Percentiles rank a stretch among this genome's conserved stretches.
phyloP scores from a whole-genome alignment of 495 filamentous ascomycete genomes.

The Cladorrhinum samala region DNA sequence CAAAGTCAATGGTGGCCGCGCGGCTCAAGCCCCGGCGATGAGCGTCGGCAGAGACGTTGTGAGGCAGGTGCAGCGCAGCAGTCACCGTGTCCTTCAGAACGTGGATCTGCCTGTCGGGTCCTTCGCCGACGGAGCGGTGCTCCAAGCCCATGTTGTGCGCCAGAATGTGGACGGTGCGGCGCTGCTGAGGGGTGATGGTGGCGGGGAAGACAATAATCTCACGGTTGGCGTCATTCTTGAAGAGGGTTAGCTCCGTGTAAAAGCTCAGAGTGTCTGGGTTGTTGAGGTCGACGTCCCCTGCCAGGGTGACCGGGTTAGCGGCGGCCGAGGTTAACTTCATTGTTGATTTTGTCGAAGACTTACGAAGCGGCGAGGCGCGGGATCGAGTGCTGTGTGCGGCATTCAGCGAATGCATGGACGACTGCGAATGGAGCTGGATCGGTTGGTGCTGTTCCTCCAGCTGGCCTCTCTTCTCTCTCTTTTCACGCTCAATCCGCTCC shows the following conservation, averaged over 20 bases:
- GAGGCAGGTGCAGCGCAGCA: slow-evolving; percentile 46
- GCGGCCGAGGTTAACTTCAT: slow-evolving; percentile 23
- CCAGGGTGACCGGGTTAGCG: slow-evolving; percentile 14
- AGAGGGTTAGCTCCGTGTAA: slow-evolving; percentile 82
- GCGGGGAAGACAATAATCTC: slow-evolving; percentile 80
- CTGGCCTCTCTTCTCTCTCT: slow-evolving; percentile 92
- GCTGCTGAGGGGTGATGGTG: slow-evolving; percentile 71
- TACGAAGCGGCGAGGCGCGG: slow-evolving; percentile 36
- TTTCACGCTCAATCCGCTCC: slow-evolving; percentile 94
- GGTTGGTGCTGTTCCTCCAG: slow-evolving; percentile 89
- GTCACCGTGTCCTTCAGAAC: slow-evolving; percentile 62
- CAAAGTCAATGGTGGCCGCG: slow-evolving; percentile 97
- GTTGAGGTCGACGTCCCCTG: slow-evolving; percentile 79
- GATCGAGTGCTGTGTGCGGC: slow-evolving; percentile 36
- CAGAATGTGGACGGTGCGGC: slow-evolving; percentile 84
- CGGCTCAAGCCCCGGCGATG: slow-evolving; percentile 79
- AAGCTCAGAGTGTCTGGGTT: slow-evolving; percentile 80
- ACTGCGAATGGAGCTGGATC: slow-evolving; percentile 68
- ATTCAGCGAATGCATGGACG: slow-evolving; percentile 75
- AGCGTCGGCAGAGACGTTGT: slow-evolving; percentile 62
- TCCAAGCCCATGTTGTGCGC: slow-evolving; percentile 91
- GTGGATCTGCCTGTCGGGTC: slow-evolving; percentile 79
- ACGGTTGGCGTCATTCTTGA: slow-evolving; percentile 69
- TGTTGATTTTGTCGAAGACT: slow-evolving; percentile 14
- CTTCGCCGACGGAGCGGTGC: slow-evolving; percentile 81